phyloP scores from a whole-genome alignment of 306 rosid species.

The Begonia fuchsioides region DNA sequence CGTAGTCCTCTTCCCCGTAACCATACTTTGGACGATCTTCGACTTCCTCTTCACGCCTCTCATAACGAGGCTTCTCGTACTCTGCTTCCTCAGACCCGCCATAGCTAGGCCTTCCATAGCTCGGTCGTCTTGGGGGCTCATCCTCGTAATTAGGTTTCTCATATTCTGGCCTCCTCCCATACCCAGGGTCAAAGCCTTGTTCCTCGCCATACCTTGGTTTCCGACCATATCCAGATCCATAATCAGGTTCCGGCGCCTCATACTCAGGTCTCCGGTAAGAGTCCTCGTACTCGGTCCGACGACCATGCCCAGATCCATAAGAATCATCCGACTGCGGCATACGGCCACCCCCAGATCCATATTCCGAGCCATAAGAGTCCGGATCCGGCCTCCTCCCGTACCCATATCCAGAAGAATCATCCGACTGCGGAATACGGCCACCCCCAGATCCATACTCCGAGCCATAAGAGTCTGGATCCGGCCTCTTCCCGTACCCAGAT shows the following conservation, averaged over 20 bases:
- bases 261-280: constrained; percentile 22
- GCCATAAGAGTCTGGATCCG: not conserved
- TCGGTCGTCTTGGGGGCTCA: constrained; percentile 23
- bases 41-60: constrained; percentile 27
- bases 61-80: constrained; percentile 26
- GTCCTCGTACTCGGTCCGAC: constrained; percentile 8
- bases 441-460: constrained; percentile 10
- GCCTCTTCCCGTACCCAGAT: constrained; percentile 9
- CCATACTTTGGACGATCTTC: constrained; percentile 22
- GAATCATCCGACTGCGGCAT: constrained; percentile 2
- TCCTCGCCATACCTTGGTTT: constrained; percentile 11
- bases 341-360: constrained; percentile 10
- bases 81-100: constrained; percentile 30
- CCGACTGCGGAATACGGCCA: constrained; percentile 4
- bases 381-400: constrained; percentile 7
- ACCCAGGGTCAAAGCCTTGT: constrained; percentile 7
- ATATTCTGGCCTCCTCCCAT: constrained; percentile 9
- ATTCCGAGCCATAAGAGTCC: constrained; percentile 4
- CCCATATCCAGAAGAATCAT: constrained; percentile 5
- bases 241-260: constrained; percentile 20
- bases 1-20: constrained; percentile 39
- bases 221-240: constrained; percentile 17
- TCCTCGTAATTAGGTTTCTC: constrained; percentile 17
- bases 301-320: constrained; percentile 8
- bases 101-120: constrained; percentile 19